Evolutionary conservation across 106 monocot species (phyloP).

Genomic region (Platanthera guangdongensis): DNA sequence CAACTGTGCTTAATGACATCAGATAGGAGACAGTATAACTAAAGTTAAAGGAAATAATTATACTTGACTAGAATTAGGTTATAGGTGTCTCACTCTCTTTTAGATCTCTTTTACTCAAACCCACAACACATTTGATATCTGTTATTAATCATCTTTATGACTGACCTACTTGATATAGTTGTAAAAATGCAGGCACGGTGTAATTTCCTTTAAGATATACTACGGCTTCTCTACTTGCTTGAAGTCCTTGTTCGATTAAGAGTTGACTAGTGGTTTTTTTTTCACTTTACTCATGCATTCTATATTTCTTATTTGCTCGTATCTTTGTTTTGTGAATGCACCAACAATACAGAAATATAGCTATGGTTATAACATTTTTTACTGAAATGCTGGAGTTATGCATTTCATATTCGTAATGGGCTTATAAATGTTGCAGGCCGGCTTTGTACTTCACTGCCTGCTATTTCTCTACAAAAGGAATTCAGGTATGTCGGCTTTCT

Average conservation of each 20-base stretch:
- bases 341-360: not conserved
- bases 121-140: too few relatives aligned
- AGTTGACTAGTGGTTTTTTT: not conserved
- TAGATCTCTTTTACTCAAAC: not conserved
- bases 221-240: not conserved
- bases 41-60: not conserved
- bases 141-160: not conserved
- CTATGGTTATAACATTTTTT: not conserved
- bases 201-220: not conserved
- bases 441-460: conserved; percentile 67
- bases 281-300: not conserved
- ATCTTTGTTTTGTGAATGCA: not conserved
- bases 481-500: conserved; percentile 48
- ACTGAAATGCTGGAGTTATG: not conserved
- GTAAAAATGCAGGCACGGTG: not conserved
- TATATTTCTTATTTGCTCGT: not conserved
- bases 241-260: not conserved
- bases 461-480: conserved; percentile 71
- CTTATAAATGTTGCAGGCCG: conserved; percentile 35
- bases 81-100: not conserved
- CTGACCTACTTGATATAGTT: not conserved
- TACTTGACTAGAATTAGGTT: not conserved
- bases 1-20: not conserved
- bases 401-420: not conserved
- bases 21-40: not conserved